Conservation (phyloP, 176 grass and related monocot genomes). For the Cenchrus americanus region DNA sequence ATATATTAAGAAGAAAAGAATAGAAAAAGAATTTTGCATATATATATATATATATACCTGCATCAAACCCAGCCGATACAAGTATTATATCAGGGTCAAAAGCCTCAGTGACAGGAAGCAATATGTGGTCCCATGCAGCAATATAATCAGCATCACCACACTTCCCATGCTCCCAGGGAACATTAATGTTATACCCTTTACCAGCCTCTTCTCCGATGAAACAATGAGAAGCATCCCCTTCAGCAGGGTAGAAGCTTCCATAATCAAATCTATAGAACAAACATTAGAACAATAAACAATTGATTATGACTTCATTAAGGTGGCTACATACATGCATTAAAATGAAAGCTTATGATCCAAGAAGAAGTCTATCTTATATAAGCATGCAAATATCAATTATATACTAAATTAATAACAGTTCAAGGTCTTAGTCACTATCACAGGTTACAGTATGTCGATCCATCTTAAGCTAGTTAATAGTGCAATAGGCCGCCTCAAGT, state of each 20-base stretch:
- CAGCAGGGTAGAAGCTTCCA: conserved; percentile 82
- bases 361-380: not conserved
- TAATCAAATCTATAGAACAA: conserved; percentile 77
- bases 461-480: conserved; percentile 14
- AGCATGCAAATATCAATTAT: conserved; percentile 14
- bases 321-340: conserved; percentile 2
- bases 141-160: conserved; percentile 91
- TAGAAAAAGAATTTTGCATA: not conserved
- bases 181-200: conserved; percentile 96
- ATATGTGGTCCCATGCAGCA: conserved; percentile 85
- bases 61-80: conserved; percentile 94
- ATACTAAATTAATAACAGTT: not conserved
- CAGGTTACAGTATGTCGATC: not conserved
- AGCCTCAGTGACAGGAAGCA: conserved; percentile 75
- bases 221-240: conserved; percentile 78
- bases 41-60: conserved; percentile 60
- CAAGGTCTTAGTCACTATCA: not conserved
- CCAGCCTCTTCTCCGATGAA: conserved; percentile 86
- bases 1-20: too few relatives aligned
- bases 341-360: not conserved
- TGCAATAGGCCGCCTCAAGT: not conserved
- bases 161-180: conserved; percentile 93
- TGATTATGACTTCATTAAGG: not conserved
- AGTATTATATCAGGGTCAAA: conserved; percentile 89
- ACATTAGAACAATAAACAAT: conserved; percentile 24